Base-by-base conservation (phyloP, 1,284 basidiomycete species). In the Rhizopogon parksii region DNA sequence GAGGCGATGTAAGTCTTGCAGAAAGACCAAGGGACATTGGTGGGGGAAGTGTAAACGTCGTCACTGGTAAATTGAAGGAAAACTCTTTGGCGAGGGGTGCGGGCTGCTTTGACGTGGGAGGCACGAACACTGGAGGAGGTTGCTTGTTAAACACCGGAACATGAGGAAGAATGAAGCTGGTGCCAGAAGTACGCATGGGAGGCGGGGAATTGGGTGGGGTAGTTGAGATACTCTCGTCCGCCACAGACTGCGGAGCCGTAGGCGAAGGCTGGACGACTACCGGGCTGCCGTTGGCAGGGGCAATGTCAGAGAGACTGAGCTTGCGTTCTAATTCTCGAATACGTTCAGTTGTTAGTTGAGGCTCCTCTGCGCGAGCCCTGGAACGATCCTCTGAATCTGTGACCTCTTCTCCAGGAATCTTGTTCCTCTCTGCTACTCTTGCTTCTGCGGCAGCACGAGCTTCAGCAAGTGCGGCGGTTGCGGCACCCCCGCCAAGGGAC, bases 361-460 rank as follows among this genome's bases (percentile, higher is more conserved):
- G 56, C 37, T 39, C 60, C 46, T 62, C 66, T 37, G 42, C 36
- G 37, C 42, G 37, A 42, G 51, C 36, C 36, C 53, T 54, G 21
- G 53, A 37, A 36, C 58, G 56, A 25, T 52, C 47, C 35, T 58
- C 62, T 19, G 65, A 47, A 57, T 66, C 36, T 59, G 63, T 51
- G 62, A 59, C 53, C 62, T 70, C 69, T 43, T 71, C 68, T n/a
- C 32, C 42, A 47, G 74, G 72, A 38, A 71, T 65, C 62, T 78
- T 77, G 56, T 77, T 70, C 39, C 83, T 70, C 60, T 87, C 77
- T 1, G 80, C 84, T 11, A 89, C 74, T 51, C 78, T 75, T 4
- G 81, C 84, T 62, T 88, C 82, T 4, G 86, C 86, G 40, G 80
- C 80, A 46, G 83, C 83, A 50, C 77, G 73, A 8, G 84, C 85